A percentile compares a stretch with the other conserved stretches of the same genome.
Evolutionary conservation across 345 rosid species (phyloP).

Genomic region (sweet orange (Citrus sinensis)): DNA sequence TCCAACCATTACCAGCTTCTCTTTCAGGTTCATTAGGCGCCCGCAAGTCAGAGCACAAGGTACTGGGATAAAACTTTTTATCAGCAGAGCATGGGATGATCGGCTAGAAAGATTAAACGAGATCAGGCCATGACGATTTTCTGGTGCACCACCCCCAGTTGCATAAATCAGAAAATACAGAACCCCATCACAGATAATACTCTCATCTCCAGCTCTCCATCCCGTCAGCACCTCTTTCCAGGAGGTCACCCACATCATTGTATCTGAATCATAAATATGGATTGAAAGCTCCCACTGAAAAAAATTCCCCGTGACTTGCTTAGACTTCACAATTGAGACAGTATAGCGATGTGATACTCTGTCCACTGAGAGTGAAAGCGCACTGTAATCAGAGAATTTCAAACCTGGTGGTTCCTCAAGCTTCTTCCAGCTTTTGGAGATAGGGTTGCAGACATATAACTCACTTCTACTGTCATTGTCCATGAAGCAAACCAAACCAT

Average conservation of each 20-base stretch:
- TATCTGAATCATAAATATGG: conserved; percentile 60
- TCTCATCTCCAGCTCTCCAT: conserved; percentile 96
- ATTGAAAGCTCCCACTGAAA: conserved; percentile 77
- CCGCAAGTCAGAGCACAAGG: conserved; percentile 93
- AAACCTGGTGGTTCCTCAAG: conserved; percentile 66
- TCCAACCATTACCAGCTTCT: conserved; percentile 87
- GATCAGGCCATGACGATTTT: conserved; percentile 72
- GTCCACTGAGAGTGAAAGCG: conserved; percentile 62
- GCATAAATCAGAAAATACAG: conserved; percentile 80
- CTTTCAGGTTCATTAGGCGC: conserved; percentile 83
- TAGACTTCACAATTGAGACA: conserved; percentile 81
- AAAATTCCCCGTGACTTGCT: conserved; percentile 72
- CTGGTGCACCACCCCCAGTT: conserved; percentile 52
- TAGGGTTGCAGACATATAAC: conserved; percentile 75
- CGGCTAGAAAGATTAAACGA: conserved; percentile 41
- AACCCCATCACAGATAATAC: conserved; percentile 68
- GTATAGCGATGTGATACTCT: conserved; percentile 48
- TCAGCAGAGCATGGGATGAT: conserved; percentile 41
- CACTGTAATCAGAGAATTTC: conserved; percentile 69
- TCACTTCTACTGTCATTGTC: conserved; percentile 79
- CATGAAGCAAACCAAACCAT: conserved; percentile 91
- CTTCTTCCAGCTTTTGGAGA: conserved; percentile 51
- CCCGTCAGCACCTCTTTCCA: conserved; percentile 71
- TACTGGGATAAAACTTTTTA: conserved; percentile 50
- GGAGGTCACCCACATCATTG: conserved; percentile 60